Base-by-base conservation (phyloP, 2,329 filamentous ascomycete species). In the Fusarium sp. region DNA sequence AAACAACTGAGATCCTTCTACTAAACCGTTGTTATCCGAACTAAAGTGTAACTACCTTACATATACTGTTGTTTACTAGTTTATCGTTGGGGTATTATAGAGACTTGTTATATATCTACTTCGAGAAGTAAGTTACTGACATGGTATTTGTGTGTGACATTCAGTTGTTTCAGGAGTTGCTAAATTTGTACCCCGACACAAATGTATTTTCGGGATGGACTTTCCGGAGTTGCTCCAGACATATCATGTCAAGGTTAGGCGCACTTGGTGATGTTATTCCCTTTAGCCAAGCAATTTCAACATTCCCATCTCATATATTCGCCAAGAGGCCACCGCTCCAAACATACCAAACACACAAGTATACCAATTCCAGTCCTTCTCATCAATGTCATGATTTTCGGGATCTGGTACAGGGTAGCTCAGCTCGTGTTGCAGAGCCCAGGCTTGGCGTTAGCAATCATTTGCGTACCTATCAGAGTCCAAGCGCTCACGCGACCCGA, bases 401-500 rank as follows among this genome's bases (percentile, higher is more conserved):
- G 27, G 27, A 50, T 11, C 6, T 10, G 8, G 42, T 46, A 23
- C 42, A 46, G 42, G 42, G 42, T 46, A 25, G 31, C 20, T 29
- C 4, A 10, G 29, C 3, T 33, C 29, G 23, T 27, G 42, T 33
- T 33, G 27, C 13, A 18, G 18, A 20, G 29, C 31, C 16, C 11
- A 14, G 29, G 18, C 29, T 53, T 20, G 53, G 53, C 34, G 33
- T 23, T 18, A 40, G 16, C 33, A 34, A 16, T 57, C 16, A 55
- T 14, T 18, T 33, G 42, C 18, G 27, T 18, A 20, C 25, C 25
- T 27, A 29, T 14, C 27, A 58, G 11, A 27, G 55, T 16, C 25
- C n/a, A 29, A 58, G 55, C 40, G 33, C 57, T 65, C 66, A 72
- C 66, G 51, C 63, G 46, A 72, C 56, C 53, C 31, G 13, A 29